These are phyloP conservation scores for Boletales sp. DNA, from an alignment of 768 basidiomycete genomes.

Conservation along the genomic window DNA sequence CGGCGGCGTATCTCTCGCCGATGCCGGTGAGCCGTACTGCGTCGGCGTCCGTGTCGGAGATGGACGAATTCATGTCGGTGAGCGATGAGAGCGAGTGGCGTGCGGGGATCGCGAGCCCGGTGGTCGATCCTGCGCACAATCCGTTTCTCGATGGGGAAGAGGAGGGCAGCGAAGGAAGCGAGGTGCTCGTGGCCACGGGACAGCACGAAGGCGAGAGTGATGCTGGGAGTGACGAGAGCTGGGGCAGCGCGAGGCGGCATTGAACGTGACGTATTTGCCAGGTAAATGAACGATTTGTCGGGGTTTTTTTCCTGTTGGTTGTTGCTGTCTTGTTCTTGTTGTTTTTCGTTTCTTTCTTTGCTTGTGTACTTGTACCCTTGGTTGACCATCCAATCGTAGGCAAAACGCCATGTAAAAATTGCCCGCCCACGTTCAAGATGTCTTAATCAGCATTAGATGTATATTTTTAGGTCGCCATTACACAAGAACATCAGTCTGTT, in stretches of 20 bases:
- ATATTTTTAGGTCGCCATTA: too few species aligned
- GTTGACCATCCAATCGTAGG: not conserved
- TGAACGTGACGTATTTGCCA: not conserved
- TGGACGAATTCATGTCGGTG: conserved; percentile 23
- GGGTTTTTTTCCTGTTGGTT: not conserved
- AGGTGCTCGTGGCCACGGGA: conserved; percentile 9
- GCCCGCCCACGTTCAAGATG: too few species aligned
- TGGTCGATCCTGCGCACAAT: conserved; percentile 11
- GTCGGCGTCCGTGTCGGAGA: conserved; percentile 18
- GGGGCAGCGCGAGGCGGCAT: conserved; percentile 22
- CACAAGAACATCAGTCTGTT: not conserved
- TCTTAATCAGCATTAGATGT: too few species aligned
- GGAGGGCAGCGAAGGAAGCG: conserved; percentile 18
- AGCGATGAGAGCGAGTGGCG: conserved; percentile 17
- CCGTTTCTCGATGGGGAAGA: conserved; percentile 19
- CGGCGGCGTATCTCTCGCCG: conserved; percentile 16
- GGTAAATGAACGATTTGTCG: not conserved
- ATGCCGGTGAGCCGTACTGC: conserved; percentile 11
- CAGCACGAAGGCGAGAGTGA: conserved; percentile 15
- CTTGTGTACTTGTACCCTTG: not conserved
- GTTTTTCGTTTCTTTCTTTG: not conserved
- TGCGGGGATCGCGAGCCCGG: not conserved
- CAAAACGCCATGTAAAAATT: too few species aligned
- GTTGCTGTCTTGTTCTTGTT: not conserved
- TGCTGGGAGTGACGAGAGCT: conserved; percentile 21